Percentiles rank a stretch among this genome's conserved stretches.
Evolutionary conservation across 164 flowering plant genomes (phyloP).

Genomic region (Vitis vinifera): ASM3070453v1 NC_081805.1:5865001-5865500

Average conservation of each 20-base stretch:
- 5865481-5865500: too few relatives aligned
- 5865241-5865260: not conserved
- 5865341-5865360: not conserved
- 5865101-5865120: too few relatives aligned
- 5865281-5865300: constrained; percentile 68
- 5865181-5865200: not conserved
- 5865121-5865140: not conserved
- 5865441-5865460: not conserved
- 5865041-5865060: too few relatives aligned
- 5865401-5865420: not conserved
- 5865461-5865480: not conserved
- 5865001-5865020: too few relatives aligned
- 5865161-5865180: too few relatives aligned
- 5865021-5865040: too few relatives aligned
- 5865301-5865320: constrained; percentile 83
- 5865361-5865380: not conserved
- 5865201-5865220: not conserved
- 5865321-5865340: constrained; percentile 10
- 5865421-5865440: not conserved
- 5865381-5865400: not conserved
- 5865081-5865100: too few relatives aligned
- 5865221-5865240: not conserved
- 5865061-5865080: too few relatives aligned
- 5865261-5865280: constrained; percentile 57
- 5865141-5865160: not conserved